Conservation (phyloP, 441 rosid species). For the Sinapis alba region DNA sequence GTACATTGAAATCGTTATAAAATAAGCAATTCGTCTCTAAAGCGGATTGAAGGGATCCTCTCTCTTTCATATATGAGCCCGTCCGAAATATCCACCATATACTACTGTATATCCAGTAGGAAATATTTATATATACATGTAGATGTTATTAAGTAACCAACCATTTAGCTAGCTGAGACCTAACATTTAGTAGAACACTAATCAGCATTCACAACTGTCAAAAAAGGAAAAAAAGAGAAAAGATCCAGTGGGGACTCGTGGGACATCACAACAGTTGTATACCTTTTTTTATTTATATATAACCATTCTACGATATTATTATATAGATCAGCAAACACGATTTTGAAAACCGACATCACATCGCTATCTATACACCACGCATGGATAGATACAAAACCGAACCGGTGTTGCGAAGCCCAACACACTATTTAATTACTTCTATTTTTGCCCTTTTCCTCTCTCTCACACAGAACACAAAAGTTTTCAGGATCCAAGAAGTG, state of each 20-base stretch:
- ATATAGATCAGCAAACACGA: background rate
- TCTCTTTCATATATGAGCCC: too few relatives aligned
- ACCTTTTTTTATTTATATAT: background rate
- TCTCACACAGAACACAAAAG: background rate
- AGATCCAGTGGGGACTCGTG: background rate
- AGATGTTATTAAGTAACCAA: background rate
- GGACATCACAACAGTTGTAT: background rate
- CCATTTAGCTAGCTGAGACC: too few relatives aligned
- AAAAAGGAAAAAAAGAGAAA: background rate
- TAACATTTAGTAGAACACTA: too few relatives aligned
- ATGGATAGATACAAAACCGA: constrained; percentile 22
- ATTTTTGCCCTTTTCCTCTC: background rate
- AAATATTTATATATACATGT: too few relatives aligned
- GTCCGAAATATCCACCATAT: background rate
- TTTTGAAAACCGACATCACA: constrained; percentile 11
- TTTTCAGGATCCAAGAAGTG: constrained; percentile 1
- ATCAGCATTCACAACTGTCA: background rate
- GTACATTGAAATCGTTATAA: too few relatives aligned
- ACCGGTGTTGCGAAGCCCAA: constrained; percentile 21
- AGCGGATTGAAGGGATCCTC: too few relatives aligned
- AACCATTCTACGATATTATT: background rate
- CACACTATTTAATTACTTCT: background rate
- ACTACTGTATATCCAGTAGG: too few relatives aligned
- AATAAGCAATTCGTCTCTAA: too few relatives aligned
- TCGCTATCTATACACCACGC: constrained; percentile 18